These are phyloP conservation scores for Stromatinia cepivora DNA, from an alignment of 2,329 filamentous ascomycete genomes.

Conservation along the genomic window DNA sequence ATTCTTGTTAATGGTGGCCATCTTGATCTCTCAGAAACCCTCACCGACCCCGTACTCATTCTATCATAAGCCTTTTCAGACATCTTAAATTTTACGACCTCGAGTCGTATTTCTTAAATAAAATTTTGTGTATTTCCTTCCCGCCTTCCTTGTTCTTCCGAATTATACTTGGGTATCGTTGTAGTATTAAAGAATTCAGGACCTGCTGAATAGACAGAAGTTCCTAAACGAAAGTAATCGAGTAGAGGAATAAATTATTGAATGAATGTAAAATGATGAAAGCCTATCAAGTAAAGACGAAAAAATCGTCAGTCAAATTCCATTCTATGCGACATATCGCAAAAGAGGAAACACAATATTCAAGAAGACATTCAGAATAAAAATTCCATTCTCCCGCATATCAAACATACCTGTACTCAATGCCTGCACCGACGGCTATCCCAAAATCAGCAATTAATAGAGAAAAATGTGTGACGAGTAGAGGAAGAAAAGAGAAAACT, in stretches of 20 bases:
- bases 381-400: neutral
- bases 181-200: conserved; percentile 40
- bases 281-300: conserved; percentile 9
- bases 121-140: conserved; percentile 21
- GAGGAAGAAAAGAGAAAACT: conserved; percentile 10
- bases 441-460: conserved; percentile 33
- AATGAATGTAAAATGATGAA: conserved; percentile 19
- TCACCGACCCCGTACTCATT: conserved; percentile 42
- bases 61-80: conserved; percentile 34
- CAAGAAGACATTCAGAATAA: conserved; percentile 25
- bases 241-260: conserved; percentile 10
- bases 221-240: conserved; percentile 31
- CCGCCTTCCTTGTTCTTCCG: conserved; percentile 23
- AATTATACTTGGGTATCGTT: conserved; percentile 30
- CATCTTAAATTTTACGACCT: conserved; percentile 34
- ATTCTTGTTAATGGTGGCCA: conserved; percentile 81
- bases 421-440: conserved; percentile 41
- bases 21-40: conserved; percentile 69
- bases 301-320: neutral
- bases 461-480: conserved; percentile 30
- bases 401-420: conserved; percentile 39
- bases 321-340: neutral
- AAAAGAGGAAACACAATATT: conserved; percentile 25
- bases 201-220: conserved; percentile 42
- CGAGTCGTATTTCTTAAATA: conserved; percentile 33